A percentile compares a stretch with the other conserved stretches of the same genome.
phyloP scores from a whole-genome alignment of 2,329 filamentous ascomycete genomes.

The Drechslerella dactyloides region DNA sequence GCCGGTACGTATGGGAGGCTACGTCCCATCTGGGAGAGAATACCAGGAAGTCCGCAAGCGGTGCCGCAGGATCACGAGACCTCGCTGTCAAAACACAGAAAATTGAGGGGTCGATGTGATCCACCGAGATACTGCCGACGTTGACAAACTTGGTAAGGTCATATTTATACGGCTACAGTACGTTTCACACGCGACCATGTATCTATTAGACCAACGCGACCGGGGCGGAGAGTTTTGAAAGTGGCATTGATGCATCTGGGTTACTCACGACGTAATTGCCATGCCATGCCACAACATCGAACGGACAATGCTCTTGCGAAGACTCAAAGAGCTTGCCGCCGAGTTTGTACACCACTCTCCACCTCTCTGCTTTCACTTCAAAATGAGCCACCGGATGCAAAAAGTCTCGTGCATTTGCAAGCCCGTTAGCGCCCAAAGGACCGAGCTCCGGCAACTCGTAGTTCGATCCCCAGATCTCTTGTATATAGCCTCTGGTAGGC shows the following conservation, averaged over 20 bases:
- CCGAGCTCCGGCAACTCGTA: conserved; percentile 72
- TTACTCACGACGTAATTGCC: conserved; percentile 66
- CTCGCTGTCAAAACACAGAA: conserved; percentile 72
- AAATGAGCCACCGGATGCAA: conserved; percentile 65
- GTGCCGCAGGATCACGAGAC: conserved; percentile 64
- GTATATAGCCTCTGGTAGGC: conserved; percentile 69
- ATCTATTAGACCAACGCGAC: neutral
- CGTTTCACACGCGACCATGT: neutral
- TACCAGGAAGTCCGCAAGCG: conserved; percentile 73
- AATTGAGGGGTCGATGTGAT: conserved; percentile 72
- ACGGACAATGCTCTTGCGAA: conserved; percentile 70
- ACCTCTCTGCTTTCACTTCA: conserved; percentile 61
- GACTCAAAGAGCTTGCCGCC: conserved; percentile 67
- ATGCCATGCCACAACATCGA: conserved; percentile 75
- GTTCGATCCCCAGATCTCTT: conserved; percentile 70
- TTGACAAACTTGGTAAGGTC: conserved; percentile 66
- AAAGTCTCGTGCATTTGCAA: conserved; percentile 72
- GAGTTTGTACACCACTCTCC: conserved; percentile 69
- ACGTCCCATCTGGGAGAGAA: conserved; percentile 76
- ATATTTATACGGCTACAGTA: conserved; percentile 63
- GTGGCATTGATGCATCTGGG: no score
- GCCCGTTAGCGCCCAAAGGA: conserved; percentile 69
- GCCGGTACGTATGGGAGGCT: conserved; percentile 72
- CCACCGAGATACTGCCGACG: conserved; percentile 66
- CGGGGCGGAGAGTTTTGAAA: neutral